Percentiles rank a stretch among this genome's conserved stretches.
These are phyloP conservation scores for Brassica hybrid DNA, from an alignment of 441 rosid species.

Conservation along the genomic window DNA sequence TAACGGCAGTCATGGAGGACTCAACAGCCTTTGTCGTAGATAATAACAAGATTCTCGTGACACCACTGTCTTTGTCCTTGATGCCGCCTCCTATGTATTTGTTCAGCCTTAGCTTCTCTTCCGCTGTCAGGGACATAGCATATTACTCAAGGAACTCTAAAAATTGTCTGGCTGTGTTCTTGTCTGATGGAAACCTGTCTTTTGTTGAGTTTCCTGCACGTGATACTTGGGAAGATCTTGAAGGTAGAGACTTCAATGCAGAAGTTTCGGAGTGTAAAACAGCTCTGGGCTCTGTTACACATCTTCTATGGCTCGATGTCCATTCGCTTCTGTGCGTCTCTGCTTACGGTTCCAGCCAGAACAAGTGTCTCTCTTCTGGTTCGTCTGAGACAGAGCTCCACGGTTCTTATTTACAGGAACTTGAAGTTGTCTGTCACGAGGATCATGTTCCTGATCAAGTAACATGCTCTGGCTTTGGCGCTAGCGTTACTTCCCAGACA, in stretches of 20 bases:
- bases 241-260: conserved; percentile 66
- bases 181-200: conserved; percentile 77
- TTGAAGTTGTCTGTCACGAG: conserved; percentile 73
- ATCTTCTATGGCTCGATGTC: conserved; percentile 81
- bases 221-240: conserved; percentile 81
- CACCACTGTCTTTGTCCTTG: conserved; percentile 78
- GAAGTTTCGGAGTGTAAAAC: conserved; percentile 61
- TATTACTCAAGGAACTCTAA: conserved; percentile 63
- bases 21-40: conserved; percentile 87
- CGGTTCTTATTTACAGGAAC: conserved; percentile 75
- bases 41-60: conserved; percentile 71
- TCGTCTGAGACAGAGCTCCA: conserved; percentile 48
- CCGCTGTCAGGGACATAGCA: conserved; percentile 68
- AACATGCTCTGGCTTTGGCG: conserved; percentile 82
- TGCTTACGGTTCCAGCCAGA: conserved; percentile 54
- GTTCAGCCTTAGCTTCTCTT: conserved; percentile 72
- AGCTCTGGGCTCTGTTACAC: conserved; percentile 61
- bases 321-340: conserved; percentile 79
- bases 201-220: conserved; percentile 77
- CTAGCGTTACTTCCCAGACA: conserved; percentile 49
- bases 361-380: conserved; percentile 40
- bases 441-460: conserved; percentile 60
- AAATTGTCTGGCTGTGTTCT: conserved; percentile 66
- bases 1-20: conserved; percentile 73
- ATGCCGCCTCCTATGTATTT: conserved; percentile 91